phyloP scores from a whole-genome alignment of 208 protist genomes.

The Leishmania guyanensis region DNA sequence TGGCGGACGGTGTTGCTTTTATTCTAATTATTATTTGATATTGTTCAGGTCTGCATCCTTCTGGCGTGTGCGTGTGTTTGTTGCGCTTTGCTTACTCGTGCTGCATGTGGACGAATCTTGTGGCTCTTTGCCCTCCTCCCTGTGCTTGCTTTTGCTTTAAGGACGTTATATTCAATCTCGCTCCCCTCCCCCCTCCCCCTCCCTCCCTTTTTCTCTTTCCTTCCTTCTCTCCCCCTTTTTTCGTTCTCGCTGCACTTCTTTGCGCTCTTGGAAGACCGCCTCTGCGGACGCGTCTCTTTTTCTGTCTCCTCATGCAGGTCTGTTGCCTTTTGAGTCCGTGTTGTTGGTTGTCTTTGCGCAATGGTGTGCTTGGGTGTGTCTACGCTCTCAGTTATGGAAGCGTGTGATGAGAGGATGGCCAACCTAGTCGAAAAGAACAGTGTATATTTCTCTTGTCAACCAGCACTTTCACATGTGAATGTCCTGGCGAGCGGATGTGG shows the following conservation, averaged over 20 bases:
- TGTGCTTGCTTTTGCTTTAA: background rate
- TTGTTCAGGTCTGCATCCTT: background rate
- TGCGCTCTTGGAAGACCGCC: background rate
- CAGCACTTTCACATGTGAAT: background rate
- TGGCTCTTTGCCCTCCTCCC: background rate
- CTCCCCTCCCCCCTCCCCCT: background rate
- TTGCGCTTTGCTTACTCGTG: background rate
- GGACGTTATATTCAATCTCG: background rate
- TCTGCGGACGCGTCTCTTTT: background rate
- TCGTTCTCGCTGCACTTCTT: background rate
- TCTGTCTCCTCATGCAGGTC: background rate
- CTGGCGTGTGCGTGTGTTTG: background rate
- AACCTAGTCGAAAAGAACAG: background rate
- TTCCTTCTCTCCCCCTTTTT: constrained; percentile 8
- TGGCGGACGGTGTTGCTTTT: background rate
- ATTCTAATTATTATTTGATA: background rate
- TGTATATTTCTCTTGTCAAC: background rate
- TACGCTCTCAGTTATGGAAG: background rate
- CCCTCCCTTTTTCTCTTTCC: background rate
- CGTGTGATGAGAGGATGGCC: background rate
- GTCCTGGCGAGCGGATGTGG: background rate
- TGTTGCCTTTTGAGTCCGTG: background rate
- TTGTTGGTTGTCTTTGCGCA: background rate
- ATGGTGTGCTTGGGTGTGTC: background rate
- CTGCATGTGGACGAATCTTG: background rate